Percentiles rank a stretch among this genome's conserved stretches.
Conservation (phyloP, 108 stramenopile species). For the Skeletonema marinoi region DNA sequence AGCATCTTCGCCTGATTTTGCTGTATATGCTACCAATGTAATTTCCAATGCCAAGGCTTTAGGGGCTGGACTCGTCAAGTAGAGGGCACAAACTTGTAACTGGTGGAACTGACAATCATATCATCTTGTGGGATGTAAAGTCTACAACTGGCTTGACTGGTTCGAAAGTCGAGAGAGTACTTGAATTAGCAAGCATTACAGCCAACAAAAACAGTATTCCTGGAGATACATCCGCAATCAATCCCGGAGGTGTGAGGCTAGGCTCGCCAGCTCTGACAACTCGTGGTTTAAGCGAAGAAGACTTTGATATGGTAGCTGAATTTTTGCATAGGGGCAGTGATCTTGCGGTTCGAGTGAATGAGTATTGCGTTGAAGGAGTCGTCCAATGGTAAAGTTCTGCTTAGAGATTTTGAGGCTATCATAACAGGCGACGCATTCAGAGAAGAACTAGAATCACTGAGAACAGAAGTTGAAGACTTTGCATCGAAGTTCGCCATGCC, state of each 20-base stretch:
- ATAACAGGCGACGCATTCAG: conserved; percentile 43
- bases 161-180: conserved; percentile 95
- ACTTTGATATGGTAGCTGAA: conserved; percentile 96
- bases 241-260: conserved; percentile 98
- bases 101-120: conserved; percentile 99
- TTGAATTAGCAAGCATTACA: conserved; percentile 94
- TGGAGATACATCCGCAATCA: conserved; percentile 96
- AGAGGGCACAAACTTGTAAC: conserved; percentile 94
- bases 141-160: conserved; percentile 92
- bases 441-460: conserved; percentile 51
- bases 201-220: conserved; percentile 99
- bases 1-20: conserved; percentile 90
- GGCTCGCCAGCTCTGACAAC: conserved; percentile 95
- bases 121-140: conserved; percentile 97
- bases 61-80: conserved; percentile 71
- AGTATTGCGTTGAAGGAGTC: conserved; percentile 62
- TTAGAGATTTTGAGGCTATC: conserved; percentile 78
- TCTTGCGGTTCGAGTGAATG: conserved; percentile 80
- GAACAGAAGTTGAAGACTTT: conserved; percentile 79
- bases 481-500: conserved; percentile 77
- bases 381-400: conserved; percentile 70
- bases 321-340: conserved; percentile 92
- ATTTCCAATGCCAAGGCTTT: conserved; percentile 92
- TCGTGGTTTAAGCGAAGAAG: conserved; percentile 84
- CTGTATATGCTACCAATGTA: conserved; percentile 84